Evolutionary conservation across 768 basidiomycete species (phyloP).

Genomic region (Naganishia kalamii): DNA sequence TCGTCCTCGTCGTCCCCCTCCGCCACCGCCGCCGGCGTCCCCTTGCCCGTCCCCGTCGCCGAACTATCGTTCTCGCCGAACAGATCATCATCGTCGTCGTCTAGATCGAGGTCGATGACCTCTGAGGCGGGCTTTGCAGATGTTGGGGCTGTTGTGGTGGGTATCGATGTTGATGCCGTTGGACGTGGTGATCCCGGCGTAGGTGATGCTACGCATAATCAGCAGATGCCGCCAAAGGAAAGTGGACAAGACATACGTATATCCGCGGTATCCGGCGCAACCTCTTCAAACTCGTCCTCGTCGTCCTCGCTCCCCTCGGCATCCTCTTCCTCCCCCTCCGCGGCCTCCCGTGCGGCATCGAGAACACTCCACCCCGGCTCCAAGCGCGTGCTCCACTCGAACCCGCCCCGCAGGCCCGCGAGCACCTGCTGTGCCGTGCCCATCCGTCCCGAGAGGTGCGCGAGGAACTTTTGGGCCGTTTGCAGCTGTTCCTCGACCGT

Average conservation of each 20-base stretch:
- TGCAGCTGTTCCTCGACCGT: background rate
- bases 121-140: background rate
- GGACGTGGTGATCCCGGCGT: background rate
- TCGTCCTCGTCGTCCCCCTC: background rate
- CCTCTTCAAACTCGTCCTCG: conserved; percentile 1
- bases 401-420: background rate
- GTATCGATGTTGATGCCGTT: background rate
- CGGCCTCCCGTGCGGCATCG: background rate
- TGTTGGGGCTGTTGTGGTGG: background rate
- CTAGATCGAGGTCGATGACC: background rate
- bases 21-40: background rate
- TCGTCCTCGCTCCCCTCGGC: background rate
- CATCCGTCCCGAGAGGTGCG: background rate
- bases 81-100: conserved; percentile 9
- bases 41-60: background rate
- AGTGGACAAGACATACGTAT: background rate
- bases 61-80: conserved; percentile 8
- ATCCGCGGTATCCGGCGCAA: background rate
- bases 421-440: background rate
- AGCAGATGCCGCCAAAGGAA: background rate
- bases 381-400: conserved; percentile 3
- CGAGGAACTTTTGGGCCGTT: background rate
- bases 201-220: background rate
- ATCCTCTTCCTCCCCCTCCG: background rate
- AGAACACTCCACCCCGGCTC: background rate